phyloP scores from a whole-genome alignment of 2,329 filamentous ascomycete species.

The Phaeophleospora eucalypticola region DNA sequence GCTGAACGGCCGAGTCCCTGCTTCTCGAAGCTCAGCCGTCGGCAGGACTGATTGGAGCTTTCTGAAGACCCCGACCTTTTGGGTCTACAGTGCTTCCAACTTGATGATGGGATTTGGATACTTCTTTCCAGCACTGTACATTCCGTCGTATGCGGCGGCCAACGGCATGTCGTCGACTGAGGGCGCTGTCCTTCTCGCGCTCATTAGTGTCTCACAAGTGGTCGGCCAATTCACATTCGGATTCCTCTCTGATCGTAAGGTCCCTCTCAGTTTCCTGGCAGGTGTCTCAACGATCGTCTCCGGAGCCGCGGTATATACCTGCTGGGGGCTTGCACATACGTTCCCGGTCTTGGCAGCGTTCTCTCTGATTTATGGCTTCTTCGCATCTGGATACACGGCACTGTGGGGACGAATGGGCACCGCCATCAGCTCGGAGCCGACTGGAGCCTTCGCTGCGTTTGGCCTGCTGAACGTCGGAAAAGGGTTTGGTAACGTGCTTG shows the following conservation, averaged over 20 bases:
- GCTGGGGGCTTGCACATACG: conserved; percentile 46
- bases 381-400: conserved; percentile 41
- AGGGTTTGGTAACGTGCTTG: conserved; percentile 24
- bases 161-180: conserved; percentile 26
- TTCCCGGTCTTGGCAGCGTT: conserved; percentile 39
- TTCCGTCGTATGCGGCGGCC: conserved; percentile 34
- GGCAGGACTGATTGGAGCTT: conserved; percentile 32
- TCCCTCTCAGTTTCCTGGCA: conserved; percentile 25
- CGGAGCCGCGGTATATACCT: conserved; percentile 40
- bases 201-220: conserved; percentile 36
- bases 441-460: conserved; percentile 21
- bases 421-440: conserved; percentile 8
- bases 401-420: conserved; percentile 26
- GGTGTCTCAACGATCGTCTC: conserved; percentile 40
- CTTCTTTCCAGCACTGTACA: conserved; percentile 39
- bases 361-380: conserved; percentile 43
- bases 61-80: conserved; percentile 14
- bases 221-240: conserved; percentile 37
- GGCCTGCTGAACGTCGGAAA: conserved; percentile 23
- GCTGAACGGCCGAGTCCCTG: conserved; percentile 33
- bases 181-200: conserved; percentile 33
- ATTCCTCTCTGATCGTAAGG: conserved; percentile 36
- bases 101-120: conserved; percentile 37
- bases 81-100: conserved; percentile 32
- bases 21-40: conserved; percentile 12